These are phyloP conservation scores for Eimeria acervulina DNA, from an alignment of 169 alveolate species.

Conservation along the genomic window DNA sequence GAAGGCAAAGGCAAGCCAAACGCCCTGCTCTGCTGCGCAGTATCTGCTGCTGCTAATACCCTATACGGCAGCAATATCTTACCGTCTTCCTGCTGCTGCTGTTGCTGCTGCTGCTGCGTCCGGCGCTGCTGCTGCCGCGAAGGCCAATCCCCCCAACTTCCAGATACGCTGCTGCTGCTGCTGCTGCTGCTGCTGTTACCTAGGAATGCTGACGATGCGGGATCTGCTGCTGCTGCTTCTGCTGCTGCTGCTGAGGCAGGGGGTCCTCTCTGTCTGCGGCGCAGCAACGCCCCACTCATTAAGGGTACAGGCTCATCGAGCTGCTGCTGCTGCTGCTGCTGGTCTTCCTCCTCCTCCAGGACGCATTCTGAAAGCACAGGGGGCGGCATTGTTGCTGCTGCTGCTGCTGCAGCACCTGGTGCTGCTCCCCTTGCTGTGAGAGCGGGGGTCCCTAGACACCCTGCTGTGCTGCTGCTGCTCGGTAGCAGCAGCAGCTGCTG, in stretches of 20 bases:
- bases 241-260: not conserved
- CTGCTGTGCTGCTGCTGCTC: not conserved
- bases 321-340: conserved; percentile 13
- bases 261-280: conserved; percentile 2
- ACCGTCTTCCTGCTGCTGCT: conserved; percentile 58
- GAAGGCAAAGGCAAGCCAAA: conserved; percentile 20
- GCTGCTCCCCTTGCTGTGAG: conserved; percentile 1
- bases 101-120: not conserved
- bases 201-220: not conserved
- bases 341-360: conserved; percentile 23
- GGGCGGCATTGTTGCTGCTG: conserved; percentile 17
- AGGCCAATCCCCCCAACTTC: not conserved
- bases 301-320: conserved; percentile 3
- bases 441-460: not conserved
- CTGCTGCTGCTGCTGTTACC: conserved; percentile 56
- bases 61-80: not conserved
- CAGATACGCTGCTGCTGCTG: conserved; percentile 46
- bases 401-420: not conserved
- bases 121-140: not conserved
- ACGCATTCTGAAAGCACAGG: not conserved
- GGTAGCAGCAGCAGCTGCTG: not conserved
- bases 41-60: conserved; percentile 1
- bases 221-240: not conserved
- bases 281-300: conserved; percentile 35
- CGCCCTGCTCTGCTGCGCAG: conserved; percentile 48